Percentiles rank a stretch among this genome's conserved stretches.
Conservation (phyloP, 768 basidiomycete species). For the Russula abietina region DNA sequence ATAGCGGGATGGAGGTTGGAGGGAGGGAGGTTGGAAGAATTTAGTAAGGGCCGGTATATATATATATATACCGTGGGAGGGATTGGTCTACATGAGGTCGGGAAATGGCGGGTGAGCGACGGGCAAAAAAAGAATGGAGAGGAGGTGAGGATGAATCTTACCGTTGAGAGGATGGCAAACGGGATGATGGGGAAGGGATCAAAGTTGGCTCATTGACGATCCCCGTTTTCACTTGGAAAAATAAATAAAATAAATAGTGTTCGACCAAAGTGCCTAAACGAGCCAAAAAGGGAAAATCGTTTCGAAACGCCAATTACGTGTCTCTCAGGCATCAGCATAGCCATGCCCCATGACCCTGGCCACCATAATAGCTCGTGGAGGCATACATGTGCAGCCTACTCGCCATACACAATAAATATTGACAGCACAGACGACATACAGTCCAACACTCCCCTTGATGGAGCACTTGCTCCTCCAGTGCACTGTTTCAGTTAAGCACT, state of each 20-base stretch:
- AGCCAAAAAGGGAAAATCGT: background rate
- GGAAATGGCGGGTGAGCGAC: background rate
- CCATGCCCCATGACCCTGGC: background rate
- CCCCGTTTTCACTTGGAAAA: background rate
- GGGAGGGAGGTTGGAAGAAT: background rate
- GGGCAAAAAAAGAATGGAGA: background rate
- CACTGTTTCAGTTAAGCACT: background rate
- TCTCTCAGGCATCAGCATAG: background rate
- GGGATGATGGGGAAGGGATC: background rate
- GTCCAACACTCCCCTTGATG: background rate
- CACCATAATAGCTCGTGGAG: background rate
- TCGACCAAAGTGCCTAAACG: background rate
- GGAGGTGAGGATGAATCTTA: background rate
- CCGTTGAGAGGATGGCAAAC: background rate
- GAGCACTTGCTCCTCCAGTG: background rate
- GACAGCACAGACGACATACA: background rate
- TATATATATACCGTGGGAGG: constrained; percentile 4
- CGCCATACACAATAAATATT: background rate
- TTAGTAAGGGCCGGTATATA: background rate
- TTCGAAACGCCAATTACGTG: background rate
- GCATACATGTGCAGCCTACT: background rate
- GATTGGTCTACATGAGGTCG: background rate
- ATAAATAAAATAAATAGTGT: background rate
- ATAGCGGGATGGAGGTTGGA: background rate
- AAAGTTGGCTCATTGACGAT: background rate